phyloP scores from a whole-genome alignment of 2,329 filamentous ascomycete species.

The Venturia effusa region DNA sequence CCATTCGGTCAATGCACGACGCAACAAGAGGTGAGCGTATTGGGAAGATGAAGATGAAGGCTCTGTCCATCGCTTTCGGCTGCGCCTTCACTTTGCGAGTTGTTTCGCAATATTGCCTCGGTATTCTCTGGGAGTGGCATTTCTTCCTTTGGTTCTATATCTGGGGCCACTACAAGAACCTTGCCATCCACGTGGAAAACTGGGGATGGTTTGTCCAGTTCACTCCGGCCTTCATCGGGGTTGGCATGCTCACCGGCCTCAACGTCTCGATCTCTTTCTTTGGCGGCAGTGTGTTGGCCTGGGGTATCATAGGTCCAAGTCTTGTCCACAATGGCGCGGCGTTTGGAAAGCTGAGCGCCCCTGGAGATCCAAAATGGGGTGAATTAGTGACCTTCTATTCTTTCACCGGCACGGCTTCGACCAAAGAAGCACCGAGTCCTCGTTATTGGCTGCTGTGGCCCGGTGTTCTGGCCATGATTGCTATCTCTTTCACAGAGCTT shows the following conservation, averaged over 20 bases:
- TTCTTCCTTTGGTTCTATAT: slow-evolving; percentile 41
- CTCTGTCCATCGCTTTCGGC: slow-evolving; percentile 40
- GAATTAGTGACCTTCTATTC: slow-evolving; percentile 30
- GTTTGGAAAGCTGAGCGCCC: slow-evolving; percentile 28
- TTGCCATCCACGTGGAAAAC: slow-evolving; percentile 43
- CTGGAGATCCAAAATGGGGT: slow-evolving; percentile 33
- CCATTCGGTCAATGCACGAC: slow-evolving; percentile 53
- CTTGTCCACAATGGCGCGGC: slow-evolving; percentile 43
- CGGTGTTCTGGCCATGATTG: slow-evolving; percentile 40
- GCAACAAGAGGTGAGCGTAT: slow-evolving; percentile 40
- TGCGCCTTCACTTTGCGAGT: slow-evolving; percentile 43
- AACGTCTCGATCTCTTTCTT: slow-evolving; percentile 50
- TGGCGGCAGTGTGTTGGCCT: slow-evolving; percentile 43
- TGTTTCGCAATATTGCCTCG: slow-evolving; percentile 47
- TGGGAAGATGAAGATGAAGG: slow-evolving; percentile 47
- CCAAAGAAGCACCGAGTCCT: slow-evolving; percentile 34
- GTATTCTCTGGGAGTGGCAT: slow-evolving; percentile 51
- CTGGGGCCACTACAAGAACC: slow-evolving; percentile 42
- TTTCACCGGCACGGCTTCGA: slow-evolving; percentile 24
- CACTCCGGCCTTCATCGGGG: slow-evolving; percentile 51
- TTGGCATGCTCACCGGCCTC: slow-evolving; percentile 47
- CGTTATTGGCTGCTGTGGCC: slow-evolving; percentile 44
- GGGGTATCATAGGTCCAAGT: slow-evolving; percentile 46
- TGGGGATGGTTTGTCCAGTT: slow-evolving; percentile 52
- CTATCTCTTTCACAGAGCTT: slow-evolving; percentile 38